These are phyloP conservation scores for Helichrysum umbraculigerum DNA, from an alignment of 129 eudicot genomes.

Conservation along the genomic window DNA sequence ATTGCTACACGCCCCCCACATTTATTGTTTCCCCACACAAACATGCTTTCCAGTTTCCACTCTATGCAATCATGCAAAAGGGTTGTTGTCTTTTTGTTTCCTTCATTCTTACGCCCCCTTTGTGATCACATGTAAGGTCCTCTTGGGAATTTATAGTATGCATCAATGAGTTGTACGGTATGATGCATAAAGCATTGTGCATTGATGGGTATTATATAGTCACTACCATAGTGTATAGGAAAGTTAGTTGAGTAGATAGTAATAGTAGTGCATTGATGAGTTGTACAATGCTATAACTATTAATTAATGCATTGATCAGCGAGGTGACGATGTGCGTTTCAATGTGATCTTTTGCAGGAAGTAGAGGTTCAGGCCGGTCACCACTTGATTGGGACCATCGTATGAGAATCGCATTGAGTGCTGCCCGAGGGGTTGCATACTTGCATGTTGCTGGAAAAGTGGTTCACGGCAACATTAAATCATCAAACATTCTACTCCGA, in stretches of 20 bases:
- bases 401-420: conserved; percentile 62
- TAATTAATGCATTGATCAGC: background rate
- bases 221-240: background rate
- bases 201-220: conserved; percentile 7
- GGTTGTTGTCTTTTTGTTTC: conserved; percentile 20
- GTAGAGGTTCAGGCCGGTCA: conserved; percentile 82
- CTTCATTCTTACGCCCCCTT: conserved; percentile 29
- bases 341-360: conserved; percentile 45
- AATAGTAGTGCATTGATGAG: background rate
- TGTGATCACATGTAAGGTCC: background rate
- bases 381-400: conserved; percentile 92
- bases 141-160: background rate
- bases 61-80: conserved; percentile 41
- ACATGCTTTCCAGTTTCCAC: conserved; percentile 39
- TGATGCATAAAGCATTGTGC: conserved; percentile 2
- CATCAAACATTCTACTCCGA: conserved; percentile 81
- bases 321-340: background rate
- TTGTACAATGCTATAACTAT: background rate
- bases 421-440: conserved; percentile 72
- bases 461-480: conserved; percentile 91
- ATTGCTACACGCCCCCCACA: conserved; percentile 33
- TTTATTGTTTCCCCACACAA: conserved; percentile 35
- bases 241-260: background rate
- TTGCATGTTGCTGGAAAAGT: conserved; percentile 68
- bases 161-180: background rate